A percentile compares a stretch with the other conserved stretches of the same genome.
Conservation (phyloP, 176 grass and related monocot genomes). For the Tuctoria greenei region DNA sequence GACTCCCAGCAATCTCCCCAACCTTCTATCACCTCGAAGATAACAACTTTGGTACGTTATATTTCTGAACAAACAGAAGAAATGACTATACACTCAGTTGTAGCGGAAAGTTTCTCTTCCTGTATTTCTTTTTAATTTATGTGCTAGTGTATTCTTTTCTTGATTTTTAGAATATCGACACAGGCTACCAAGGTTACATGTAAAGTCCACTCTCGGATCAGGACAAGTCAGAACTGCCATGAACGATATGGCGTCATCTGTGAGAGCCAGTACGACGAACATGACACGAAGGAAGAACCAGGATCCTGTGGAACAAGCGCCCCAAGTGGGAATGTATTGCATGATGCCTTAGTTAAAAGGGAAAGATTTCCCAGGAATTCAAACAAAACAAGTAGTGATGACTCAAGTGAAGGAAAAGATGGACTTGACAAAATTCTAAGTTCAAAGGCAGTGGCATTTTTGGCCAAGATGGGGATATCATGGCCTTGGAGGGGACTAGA, state of each 20-base stretch:
- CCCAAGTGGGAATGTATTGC: constrained; percentile 12
- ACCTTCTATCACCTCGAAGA: constrained; percentile 66
- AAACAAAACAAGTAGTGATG: constrained; percentile 52
- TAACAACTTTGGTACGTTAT: constrained; percentile 66
- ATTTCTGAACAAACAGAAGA: constrained; percentile 25
- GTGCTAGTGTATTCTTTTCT: constrained; percentile 32
- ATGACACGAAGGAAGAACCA: constrained; percentile 46
- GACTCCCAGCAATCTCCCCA: constrained; percentile 46
- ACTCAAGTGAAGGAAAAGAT: constrained; percentile 50
- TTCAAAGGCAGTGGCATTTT: constrained; percentile 64
- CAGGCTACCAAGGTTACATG: constrained; percentile 87
- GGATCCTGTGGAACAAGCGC: constrained; percentile 48
- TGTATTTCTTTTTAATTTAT: constrained; percentile 39
- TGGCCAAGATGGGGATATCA: constrained; percentile 55
- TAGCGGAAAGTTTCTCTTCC: constrained; percentile 1
- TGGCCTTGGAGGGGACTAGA: constrained; percentile 79
- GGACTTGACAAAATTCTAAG: constrained; percentile 62
- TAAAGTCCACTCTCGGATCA: constrained; percentile 61
- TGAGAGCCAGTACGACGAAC: constrained; percentile 40
- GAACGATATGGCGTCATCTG: constrained; percentile 29
- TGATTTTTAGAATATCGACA: constrained; percentile 51
- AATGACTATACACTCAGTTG: not conserved
- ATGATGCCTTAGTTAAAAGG: constrained; percentile 16
- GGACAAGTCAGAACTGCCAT: constrained; percentile 14
- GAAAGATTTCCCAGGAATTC: too few relatives aligned